These are phyloP conservation scores for Dothistroma pini DNA, from an alignment of 2,329 filamentous ascomycete genomes.

Conservation along the genomic window DNA sequence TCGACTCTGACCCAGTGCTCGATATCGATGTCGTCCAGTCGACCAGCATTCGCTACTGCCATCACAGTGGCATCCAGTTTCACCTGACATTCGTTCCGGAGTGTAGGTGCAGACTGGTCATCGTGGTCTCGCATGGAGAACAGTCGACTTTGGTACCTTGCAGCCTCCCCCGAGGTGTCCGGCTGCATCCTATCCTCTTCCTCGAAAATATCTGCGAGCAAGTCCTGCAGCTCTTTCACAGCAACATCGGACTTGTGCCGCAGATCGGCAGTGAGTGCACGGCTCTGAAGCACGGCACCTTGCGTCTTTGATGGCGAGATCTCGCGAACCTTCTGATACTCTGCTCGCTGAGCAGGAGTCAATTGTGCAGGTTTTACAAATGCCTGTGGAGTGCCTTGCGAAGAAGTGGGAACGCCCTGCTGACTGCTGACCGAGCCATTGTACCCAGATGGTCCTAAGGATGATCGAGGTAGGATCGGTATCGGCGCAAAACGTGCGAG, in stretches of 20 bases:
- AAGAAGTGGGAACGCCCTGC: constrained; percentile 7
- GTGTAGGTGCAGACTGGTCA: constrained; percentile 59
- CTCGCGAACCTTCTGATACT: constrained; percentile 27
- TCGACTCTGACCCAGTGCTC: constrained; percentile 73
- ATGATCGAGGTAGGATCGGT: constrained; percentile 5
- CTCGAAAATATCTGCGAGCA: constrained; percentile 69
- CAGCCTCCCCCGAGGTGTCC: constrained; percentile 45
- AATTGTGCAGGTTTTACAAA: constrained; percentile 27
- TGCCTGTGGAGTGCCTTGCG: constrained; percentile 7
- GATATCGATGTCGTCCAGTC: constrained; percentile 67
- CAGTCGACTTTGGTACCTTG: constrained; percentile 51
- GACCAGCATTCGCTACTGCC: constrained; percentile 65
- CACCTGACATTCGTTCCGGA: constrained; percentile 65
- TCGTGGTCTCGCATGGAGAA: constrained; percentile 50
- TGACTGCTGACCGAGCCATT: constrained; percentile 11
- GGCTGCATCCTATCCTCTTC: constrained; percentile 67
- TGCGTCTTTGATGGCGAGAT: constrained; percentile 19
- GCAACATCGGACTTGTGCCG: constrained; percentile 75
- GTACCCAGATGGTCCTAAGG: neutral
- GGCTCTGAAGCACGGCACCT: constrained; percentile 21
- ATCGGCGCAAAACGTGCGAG: neutral
- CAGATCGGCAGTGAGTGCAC: constrained; percentile 55
- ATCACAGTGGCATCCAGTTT: constrained; percentile 70
- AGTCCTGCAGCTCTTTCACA: constrained; percentile 64
- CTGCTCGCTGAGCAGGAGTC: constrained; percentile 33